Base-by-base conservation (phyloP, 306 rosid genomes). In the Quercus gilva region DNA sequence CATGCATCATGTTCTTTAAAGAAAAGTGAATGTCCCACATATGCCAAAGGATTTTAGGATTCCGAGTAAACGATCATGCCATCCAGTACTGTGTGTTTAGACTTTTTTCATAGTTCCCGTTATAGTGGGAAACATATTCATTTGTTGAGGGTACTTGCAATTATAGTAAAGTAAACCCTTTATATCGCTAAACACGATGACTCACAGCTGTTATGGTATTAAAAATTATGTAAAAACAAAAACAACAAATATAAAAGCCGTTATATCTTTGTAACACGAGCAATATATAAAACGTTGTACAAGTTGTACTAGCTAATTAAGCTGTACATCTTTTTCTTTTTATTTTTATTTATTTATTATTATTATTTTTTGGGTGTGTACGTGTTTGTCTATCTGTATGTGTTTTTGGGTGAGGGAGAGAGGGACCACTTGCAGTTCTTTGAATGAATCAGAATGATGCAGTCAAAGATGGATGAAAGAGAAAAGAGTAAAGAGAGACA, bases 101-200 rank as follows among this genome's bases (percentile, higher is more conserved):
- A 76, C 81, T 67, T 83, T 80, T 8, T 41, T 41, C 45, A 41
- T 41, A 8, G 83, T 85, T 67, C 59, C 75, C 79, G 69, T 67
- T 73, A 58, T 74, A 80, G 88, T 85, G 86, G 90, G 84, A 75
- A 84, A 90, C 92, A 79, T 29, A 65, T 78, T 81, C 59, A 90
- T 84, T 86, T 20, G 80, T 68, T 52, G 71, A 29, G 55, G 20
- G 71, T 86, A 37, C 14, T 49, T 72, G 84, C 85, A 80, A 84
- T 87, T 69, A 90, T 85, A 83, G 37, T 76, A 61, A 78, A 70
- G 78, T 2, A 37, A 37, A 37, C 45, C 45, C 45, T 37, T 37
- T 85, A 74, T 69, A 78, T 78, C 69, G 53, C 18, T 19, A 55
- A 65, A 49, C 57, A 77, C 18, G 70, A 55, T 79, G 74, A 73